Base-by-base conservation (phyloP, 495 filamentous ascomycete genomes). In the Lasiosphaeria miniovina region DNA sequence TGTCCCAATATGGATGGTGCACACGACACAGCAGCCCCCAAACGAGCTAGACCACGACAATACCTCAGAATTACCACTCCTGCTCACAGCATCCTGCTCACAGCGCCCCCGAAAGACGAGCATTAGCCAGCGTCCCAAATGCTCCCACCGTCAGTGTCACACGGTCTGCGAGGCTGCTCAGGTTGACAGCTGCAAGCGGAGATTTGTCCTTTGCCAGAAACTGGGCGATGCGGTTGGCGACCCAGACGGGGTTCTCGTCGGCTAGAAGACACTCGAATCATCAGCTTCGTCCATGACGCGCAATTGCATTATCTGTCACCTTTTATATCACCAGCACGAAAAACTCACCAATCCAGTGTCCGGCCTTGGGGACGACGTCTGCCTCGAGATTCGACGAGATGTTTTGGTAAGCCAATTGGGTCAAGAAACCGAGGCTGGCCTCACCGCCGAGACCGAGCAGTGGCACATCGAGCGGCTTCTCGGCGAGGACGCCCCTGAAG, bases 271-370 rank as follows among this genome's bases (percentile, higher is more conserved):
- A 36, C 3, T 5, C 46, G 12, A 11, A 9, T 57, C 41, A 57
- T 32, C 43, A 57, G n/a, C 4, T 17, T 14, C 4, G 0, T 46
- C 43, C 12, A 14, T 9, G 43, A 41, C 8, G 38, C 8, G 38
- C 8, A 41, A 1, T 7, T 7, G 38, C 8, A 12, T 7, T 7
- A 7, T 8, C 38, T 41, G 38, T 41, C 12, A 3, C 40, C 4
- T 38, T 55, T 40, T 4, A 46, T 31, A 0, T 14, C 41, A 4
- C 17, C 38, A 33, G 8, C 41, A 7, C 7, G 12, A 15, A 35
- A 11, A 14, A 64, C 64, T 63, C 43, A 69, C 67, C 62, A 51
- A 68, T 61, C 64, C 66, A 68, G 55, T 71, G 66, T 17, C 66
- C 66, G 3, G 68, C 66, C 35, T 69, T 65, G 17, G 64, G 66